phyloP scores from a whole-genome alignment of 352 stramenopile genomes.

The Globisporangium barbulae region DNA sequence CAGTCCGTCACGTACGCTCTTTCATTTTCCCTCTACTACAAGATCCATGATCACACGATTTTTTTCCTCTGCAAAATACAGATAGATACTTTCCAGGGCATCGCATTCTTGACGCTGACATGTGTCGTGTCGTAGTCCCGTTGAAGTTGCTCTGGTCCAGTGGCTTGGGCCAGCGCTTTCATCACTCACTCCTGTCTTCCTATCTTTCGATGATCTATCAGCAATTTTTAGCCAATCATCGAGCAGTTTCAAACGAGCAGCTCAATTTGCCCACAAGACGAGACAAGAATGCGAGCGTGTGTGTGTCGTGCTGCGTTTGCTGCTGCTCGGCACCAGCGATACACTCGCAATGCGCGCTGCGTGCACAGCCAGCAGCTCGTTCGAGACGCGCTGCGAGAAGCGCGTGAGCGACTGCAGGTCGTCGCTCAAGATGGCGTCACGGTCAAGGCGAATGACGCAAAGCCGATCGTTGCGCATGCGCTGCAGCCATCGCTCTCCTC shows the following conservation, averaged over 20 bases:
- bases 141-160: conserved; percentile 11
- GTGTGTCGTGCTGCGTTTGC: neutral
- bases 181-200: conserved; percentile 1
- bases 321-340: neutral
- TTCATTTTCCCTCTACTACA: conserved; percentile 2
- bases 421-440: conserved; percentile 3
- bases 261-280: neutral
- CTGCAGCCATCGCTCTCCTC: conserved; percentile 31
- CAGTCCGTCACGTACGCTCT: neutral
- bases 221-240: neutral
- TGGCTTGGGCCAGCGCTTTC: neutral
- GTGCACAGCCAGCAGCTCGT: conserved; percentile 15
- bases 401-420: conserved; percentile 11
- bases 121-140: neutral
- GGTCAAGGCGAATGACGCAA: conserved; percentile 32
- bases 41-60: conserved; percentile 2
- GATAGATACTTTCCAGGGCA: conserved; percentile 11
- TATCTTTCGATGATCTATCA: neutral
- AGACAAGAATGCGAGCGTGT: neutral
- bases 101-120: neutral
- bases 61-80: conserved; percentile 12
- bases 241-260: neutral
- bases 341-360: neutral
- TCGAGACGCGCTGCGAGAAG: conserved; percentile 11
- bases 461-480: conserved; percentile 50